Evolutionary conservation across 768 basidiomycete species (phyloP), one percentile per base, ranked within the genome.

Genomic region (Boletus tomentosulus): DNA sequence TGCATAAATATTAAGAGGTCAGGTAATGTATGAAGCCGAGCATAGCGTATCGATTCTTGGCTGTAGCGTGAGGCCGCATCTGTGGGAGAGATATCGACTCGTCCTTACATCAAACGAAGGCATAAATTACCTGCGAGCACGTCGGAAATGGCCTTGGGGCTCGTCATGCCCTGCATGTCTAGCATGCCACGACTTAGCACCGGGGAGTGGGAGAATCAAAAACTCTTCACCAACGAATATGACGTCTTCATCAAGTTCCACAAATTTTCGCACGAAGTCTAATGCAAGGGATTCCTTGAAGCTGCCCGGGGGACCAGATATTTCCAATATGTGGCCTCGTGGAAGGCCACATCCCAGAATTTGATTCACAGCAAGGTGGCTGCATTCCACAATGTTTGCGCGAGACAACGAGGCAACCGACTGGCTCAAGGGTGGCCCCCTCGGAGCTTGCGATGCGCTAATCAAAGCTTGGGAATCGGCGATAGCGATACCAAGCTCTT

Each of bases 281-380:
- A 78, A 67, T 9, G 79, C 79, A 8, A 89, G 57, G 12, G 61
- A 63, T 54, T 85, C 85, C 58, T 87, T 90, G 10, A 80, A 78
- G 37, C 80, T 78, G 46, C 89, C 89, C 1, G 89, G 88, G 43
- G 87, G 85, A 0, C 89, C 88, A 30, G 86, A 86, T 59, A 91
- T 72, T 70, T 91, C 89, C 19, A 90, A 73, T 56, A 88, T 74
- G 57, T 79, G 75, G 8, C 86, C 85, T 53, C 74, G 76, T 50
- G 72, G 69, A 43, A 91, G 67, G 15, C 89, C 89, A 43, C 86
- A 86, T 31, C 73, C 78, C 6, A 91, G 75, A 3, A 89, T 65
- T 16, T 70, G 71, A 59, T 90, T 85, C 28, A 87, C 69, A 12
- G 80, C 74, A 4, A 66, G 51, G 62, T 77, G 84, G 43, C 56